Percentiles rank a stretch among this genome's conserved stretches.
These are phyloP conservation scores for Geotrichum citri-aurantii DNA, from an alignment of 1,139 yeast species.

Conservation along the genomic window DNA sequence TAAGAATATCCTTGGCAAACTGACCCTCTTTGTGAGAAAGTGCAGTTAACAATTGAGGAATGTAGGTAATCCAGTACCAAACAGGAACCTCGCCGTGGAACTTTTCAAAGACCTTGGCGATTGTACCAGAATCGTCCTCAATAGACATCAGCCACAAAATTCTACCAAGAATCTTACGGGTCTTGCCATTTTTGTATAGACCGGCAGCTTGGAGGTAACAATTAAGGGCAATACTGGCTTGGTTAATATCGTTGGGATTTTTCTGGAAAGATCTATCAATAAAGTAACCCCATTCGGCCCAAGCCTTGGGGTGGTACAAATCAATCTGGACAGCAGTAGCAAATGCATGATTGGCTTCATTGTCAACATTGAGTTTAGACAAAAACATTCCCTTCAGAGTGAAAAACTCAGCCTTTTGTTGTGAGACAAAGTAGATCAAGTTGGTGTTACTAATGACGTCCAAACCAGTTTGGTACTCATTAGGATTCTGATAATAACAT, in stretches of 20 bases:
- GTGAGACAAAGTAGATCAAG: conserved; percentile 90
- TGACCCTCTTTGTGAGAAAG: conserved; percentile 87
- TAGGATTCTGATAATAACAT: conserved; percentile 86
- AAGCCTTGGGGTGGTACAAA: conserved; percentile 88
- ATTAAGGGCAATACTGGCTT: conserved; percentile 90
- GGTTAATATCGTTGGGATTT: conserved; percentile 72
- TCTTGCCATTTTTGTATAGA: conserved; percentile 83
- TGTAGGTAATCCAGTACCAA: conserved; percentile 98
- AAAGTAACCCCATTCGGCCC: conserved; percentile 99
- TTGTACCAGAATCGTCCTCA: conserved; percentile 78
- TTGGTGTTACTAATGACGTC: conserved; percentile 97
- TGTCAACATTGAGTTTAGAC: conserved; percentile 81
- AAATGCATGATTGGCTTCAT: conserved; percentile 95
- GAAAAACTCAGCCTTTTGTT: conserved; percentile 96
- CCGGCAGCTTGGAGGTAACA: conserved; percentile 98
- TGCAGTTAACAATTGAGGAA: conserved; percentile 88
- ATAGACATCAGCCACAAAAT: conserved; percentile 89
- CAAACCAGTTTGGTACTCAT: conserved; percentile 86
- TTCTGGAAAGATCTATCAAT: conserved; percentile 86
- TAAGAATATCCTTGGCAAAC: conserved; percentile 78
- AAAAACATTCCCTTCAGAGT: conserved; percentile 97
- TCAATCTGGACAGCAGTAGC: conserved; percentile 97
- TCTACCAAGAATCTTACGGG: conserved; percentile 81
- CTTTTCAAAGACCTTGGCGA: conserved; percentile 83
- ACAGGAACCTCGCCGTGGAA: conserved; percentile 96